Evolutionary conservation across 495 filamentous ascomycete species (phyloP).

Genomic region (Aspergillus taichungensis): DNA sequence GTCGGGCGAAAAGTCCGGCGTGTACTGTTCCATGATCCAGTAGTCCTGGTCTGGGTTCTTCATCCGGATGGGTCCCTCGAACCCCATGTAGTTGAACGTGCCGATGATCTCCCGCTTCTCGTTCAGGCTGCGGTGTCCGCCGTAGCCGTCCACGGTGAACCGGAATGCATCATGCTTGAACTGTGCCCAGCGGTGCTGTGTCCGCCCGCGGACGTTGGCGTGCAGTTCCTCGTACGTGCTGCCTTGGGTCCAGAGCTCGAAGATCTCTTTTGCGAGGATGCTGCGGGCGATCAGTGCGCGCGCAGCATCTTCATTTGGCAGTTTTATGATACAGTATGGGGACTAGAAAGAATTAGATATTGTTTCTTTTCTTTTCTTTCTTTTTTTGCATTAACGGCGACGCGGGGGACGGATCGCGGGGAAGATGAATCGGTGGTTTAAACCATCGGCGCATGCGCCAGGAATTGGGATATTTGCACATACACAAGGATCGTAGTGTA

Average conservation of each 20-base stretch:
- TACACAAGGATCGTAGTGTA: slow-evolving; percentile 68
- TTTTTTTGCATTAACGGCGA: background rate
- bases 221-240: slow-evolving; percentile 60
- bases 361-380: background rate
- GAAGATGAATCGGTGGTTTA: background rate
- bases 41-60: slow-evolving; percentile 64
- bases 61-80: slow-evolving; percentile 69
- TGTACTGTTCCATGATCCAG: slow-evolving; percentile 71
- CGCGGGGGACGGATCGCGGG: slow-evolving; percentile 2
- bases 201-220: slow-evolving; percentile 46
- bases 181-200: slow-evolving; percentile 52
- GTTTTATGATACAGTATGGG: slow-evolving; percentile 72
- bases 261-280: slow-evolving; percentile 71
- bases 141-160: slow-evolving; percentile 72
- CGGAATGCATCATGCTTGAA: slow-evolving; percentile 63
- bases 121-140: slow-evolving; percentile 50
- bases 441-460: background rate
- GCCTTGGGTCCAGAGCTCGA: slow-evolving; percentile 81
- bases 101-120: slow-evolving; percentile 65
- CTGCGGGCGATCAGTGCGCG: slow-evolving; percentile 58
- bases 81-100: slow-evolving; percentile 66
- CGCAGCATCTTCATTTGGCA: slow-evolving; percentile 59
- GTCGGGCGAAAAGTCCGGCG: slow-evolving; percentile 29
- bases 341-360: slow-evolving; percentile 44
- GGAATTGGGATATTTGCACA: slow-evolving; percentile 13